phyloP scores from a whole-genome alignment of 805 yeast species.

The Candida adriatica region DNA sequence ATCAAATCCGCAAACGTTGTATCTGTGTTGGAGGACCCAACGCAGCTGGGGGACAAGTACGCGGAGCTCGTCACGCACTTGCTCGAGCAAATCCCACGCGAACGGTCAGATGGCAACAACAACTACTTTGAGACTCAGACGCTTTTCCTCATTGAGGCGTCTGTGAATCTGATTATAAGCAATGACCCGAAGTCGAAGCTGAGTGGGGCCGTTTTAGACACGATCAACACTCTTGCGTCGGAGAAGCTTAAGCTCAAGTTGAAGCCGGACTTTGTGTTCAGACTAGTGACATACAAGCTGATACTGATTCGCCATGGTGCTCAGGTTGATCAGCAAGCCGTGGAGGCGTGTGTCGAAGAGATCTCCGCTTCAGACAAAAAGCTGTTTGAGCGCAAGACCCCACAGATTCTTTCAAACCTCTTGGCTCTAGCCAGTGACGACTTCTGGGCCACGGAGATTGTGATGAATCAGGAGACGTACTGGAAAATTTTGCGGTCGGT shows the following conservation, averaged over 20 bases:
- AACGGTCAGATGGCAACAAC: slow-evolving; percentile 24
- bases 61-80: slow-evolving; percentile 25
- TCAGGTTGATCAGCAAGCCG: background rate
- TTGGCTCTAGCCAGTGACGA: slow-evolving; percentile 3
- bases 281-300: slow-evolving; percentile 47
- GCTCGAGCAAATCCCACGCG: slow-evolving; percentile 29
- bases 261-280: slow-evolving; percentile 20
- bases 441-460: slow-evolving; percentile 13
- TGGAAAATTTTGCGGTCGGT: slow-evolving; percentile 49
- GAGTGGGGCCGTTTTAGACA: slow-evolving; percentile 1
- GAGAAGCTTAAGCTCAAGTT: slow-evolving; percentile 24
- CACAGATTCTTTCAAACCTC: slow-evolving; percentile 17
- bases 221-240: slow-evolving; percentile 14
- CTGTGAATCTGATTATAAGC: slow-evolving; percentile 19
- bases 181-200: slow-evolving; percentile 1
- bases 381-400: slow-evolving; percentile 11
- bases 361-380: slow-evolving; percentile 11
- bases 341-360: slow-evolving; percentile 8
- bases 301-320: slow-evolving; percentile 27
- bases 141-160: slow-evolving; percentile 41
- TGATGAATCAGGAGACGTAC: slow-evolving; percentile 44
- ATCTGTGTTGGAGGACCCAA: slow-evolving; percentile 45
- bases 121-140: slow-evolving; percentile 17
- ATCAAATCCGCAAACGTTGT: slow-evolving; percentile 61
- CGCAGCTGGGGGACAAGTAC: slow-evolving; percentile 3